These are phyloP conservation scores for Xerocomus nothofagi DNA, from an alignment of 1,284 basidiomycete species.

Conservation along the genomic window DNA sequence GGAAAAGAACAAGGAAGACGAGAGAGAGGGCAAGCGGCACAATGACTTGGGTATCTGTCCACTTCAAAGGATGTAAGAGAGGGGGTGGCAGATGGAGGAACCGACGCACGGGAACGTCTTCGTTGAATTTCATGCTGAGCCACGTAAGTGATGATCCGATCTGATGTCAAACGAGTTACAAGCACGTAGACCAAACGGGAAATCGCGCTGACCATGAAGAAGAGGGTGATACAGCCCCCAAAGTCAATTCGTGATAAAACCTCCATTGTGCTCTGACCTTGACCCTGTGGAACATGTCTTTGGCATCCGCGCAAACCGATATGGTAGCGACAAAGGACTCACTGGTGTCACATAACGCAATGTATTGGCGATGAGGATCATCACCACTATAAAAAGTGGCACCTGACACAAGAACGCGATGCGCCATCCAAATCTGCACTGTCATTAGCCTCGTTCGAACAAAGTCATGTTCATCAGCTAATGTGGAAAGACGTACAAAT, in stretches of 20 bases:
- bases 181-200: no score
- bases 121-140: constrained; percentile 27
- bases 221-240: constrained; percentile 21
- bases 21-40: constrained; percentile 15
- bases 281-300: constrained; percentile 7
- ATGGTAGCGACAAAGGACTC: no score
- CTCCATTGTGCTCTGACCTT: constrained; percentile 20
- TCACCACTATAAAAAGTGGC: constrained; percentile 17
- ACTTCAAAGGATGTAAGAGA: constrained; percentile 10
- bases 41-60: constrained; percentile 16
- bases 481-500: constrained; percentile 14
- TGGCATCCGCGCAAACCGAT: no score
- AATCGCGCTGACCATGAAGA: constrained; percentile 11
- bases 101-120: constrained; percentile 17
- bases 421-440: constrained; percentile 23
- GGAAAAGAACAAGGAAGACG: constrained; percentile 13
- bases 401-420: constrained; percentile 20
- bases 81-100: background rate
- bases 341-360: constrained; percentile 22
- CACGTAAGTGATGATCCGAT: constrained; percentile 20
- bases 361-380: constrained; percentile 15
- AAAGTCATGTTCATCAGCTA: background rate
- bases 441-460: background rate
- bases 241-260: constrained; percentile 24
- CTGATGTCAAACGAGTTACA: constrained; percentile 1